Percentiles rank a stretch among this genome's conserved stretches.
Evolutionary conservation across 495 filamentous ascomycete genomes (phyloP).

Genomic region (Penicillium antarcticum): DNA sequence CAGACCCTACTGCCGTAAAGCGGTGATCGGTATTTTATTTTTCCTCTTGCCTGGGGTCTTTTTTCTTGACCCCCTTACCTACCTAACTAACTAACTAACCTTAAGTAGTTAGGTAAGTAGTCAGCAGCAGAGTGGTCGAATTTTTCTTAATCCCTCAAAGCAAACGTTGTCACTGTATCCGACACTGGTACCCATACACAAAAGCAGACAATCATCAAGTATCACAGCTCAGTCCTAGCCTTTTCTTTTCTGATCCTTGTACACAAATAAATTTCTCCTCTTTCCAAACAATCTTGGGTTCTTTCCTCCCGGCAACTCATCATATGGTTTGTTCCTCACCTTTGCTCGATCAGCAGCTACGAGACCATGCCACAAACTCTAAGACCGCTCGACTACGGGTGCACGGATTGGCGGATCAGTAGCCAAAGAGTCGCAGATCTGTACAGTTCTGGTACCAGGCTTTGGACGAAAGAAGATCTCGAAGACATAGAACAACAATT

Average conservation of each 20-base stretch:
- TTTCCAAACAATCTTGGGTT: slow-evolving; percentile 10
- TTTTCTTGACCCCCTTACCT: background rate
- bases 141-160: slow-evolving; percentile 10
- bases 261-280: slow-evolving; percentile 9
- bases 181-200: slow-evolving; percentile 8
- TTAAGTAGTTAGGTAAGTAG: background rate
- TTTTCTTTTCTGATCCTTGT: slow-evolving; percentile 9
- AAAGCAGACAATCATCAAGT: slow-evolving; percentile 9
- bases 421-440: slow-evolving; percentile 36
- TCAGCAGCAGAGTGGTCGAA: slow-evolving; percentile 8
- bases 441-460: slow-evolving; percentile 32
- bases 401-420: slow-evolving; percentile 32
- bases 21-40: no score
- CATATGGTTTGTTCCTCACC: slow-evolving; percentile 15
- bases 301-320: slow-evolving; percentile 14
- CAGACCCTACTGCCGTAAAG: no score
- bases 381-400: slow-evolving; percentile 34
- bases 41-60: background rate
- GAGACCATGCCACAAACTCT: slow-evolving; percentile 22
- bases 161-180: slow-evolving; percentile 7
- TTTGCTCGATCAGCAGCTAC: slow-evolving; percentile 19
- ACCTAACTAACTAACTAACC: background rate
- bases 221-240: slow-evolving; percentile 13
- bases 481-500: slow-evolving; percentile 37
- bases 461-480: slow-evolving; percentile 37